Conservation (phyloP, 176 grass and related monocot species). For the Oropetium thomaeum region DNA sequence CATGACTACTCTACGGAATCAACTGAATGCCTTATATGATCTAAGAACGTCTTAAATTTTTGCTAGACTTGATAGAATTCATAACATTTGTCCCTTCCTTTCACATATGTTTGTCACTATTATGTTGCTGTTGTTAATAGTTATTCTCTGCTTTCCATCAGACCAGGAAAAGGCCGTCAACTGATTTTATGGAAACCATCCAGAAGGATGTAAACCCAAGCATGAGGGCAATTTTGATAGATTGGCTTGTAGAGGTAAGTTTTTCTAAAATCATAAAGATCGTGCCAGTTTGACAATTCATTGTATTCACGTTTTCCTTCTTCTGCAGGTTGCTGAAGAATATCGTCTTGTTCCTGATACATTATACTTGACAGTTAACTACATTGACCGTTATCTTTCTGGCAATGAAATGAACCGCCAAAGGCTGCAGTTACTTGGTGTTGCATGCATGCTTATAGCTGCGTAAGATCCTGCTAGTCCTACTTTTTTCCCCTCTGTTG, state of each 20-base stretch:
- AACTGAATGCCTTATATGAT: neutral
- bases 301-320: neutral
- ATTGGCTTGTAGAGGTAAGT: slow-evolving; percentile 98
- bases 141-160: slow-evolving; percentile 26
- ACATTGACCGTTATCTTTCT: slow-evolving; percentile 91
- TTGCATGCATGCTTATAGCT: slow-evolving; percentile 97
- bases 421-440: slow-evolving; percentile 89
- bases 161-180: slow-evolving; percentile 84
- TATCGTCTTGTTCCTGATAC: slow-evolving; percentile 97
- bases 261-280: neutral
- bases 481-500: neutral
- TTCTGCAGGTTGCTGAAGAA: slow-evolving; percentile 85
- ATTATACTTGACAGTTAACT: slow-evolving; percentile 88
- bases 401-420: slow-evolving; percentile 97
- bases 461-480: slow-evolving; percentile 58
- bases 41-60: neutral
- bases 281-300: neutral
- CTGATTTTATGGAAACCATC: slow-evolving; percentile 85
- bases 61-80: neutral
- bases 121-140: neutral
- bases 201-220: slow-evolving; percentile 90
- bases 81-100: neutral
- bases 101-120: neutral
- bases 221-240: slow-evolving; percentile 94
- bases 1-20: neutral